These are phyloP conservation scores for Naganishia vaughanmartiniae DNA, from an alignment of 768 basidiomycete species.

Conservation along the genomic window DNA sequence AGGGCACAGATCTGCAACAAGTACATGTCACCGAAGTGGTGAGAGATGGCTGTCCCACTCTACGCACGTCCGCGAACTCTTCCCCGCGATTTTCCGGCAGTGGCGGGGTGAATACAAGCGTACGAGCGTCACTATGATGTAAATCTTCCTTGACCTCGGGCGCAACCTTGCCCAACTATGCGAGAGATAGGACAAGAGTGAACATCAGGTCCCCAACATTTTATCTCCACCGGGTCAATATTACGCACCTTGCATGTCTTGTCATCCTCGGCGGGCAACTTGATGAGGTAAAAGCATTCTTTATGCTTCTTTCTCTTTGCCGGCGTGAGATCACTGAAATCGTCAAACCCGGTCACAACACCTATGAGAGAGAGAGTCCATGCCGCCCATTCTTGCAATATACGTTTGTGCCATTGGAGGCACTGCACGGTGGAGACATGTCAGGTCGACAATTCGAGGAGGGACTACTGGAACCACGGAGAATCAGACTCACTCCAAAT, in stretches of 20 bases:
- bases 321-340: neutral
- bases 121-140: constrained; percentile 5
- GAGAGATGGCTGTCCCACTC: too few species aligned
- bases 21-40: too few species aligned
- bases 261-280: constrained; percentile 4
- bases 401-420: neutral
- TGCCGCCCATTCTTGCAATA: constrained; percentile 23
- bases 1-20: too few species aligned
- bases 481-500: neutral
- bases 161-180: constrained; percentile 21
- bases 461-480: neutral
- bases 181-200: neutral
- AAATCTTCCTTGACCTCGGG: neutral
- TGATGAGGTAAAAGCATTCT: constrained; percentile 7
- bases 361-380: constrained; percentile 9
- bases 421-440: neutral
- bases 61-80: neutral
- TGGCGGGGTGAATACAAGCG: neutral
- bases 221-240: neutral
- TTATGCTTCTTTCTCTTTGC: constrained; percentile 17
- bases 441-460: too few species aligned
- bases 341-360: constrained; percentile 1
- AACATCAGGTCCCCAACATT: neutral
- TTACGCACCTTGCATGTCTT: constrained; percentile 34
- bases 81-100: neutral